These are phyloP conservation scores for Citrus cavaleriei DNA, from an alignment of 345 rosid genomes.

Conservation along the genomic window DNA sequence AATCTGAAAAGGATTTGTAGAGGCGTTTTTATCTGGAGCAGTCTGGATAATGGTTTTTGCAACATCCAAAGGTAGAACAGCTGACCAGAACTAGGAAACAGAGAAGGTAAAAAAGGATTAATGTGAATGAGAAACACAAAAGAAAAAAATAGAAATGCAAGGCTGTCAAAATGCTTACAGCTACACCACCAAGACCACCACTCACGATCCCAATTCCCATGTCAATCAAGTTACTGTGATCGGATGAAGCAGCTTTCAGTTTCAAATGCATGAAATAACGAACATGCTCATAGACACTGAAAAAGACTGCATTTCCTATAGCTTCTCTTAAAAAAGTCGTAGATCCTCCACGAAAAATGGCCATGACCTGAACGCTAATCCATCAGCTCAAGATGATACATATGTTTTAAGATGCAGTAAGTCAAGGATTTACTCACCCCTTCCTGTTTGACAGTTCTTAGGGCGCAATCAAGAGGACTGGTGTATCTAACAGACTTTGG, in stretches of 20 bases:
- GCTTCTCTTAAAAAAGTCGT: slow-evolving; percentile 81
- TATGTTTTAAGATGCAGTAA: not conserved
- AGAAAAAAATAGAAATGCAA: not conserved
- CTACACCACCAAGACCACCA: slow-evolving; percentile 94
- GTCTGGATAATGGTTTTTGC: slow-evolving; percentile 96
- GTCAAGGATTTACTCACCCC: slow-evolving; percentile 65
- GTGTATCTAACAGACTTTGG: slow-evolving; percentile 57
- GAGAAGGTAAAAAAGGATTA: slow-evolving; percentile 9
- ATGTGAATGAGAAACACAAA: not conserved
- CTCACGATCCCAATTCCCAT: slow-evolving; percentile 77
- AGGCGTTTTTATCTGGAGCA: slow-evolving; percentile 45
- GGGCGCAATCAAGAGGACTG: slow-evolving; percentile 77
- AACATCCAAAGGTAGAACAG: slow-evolving; percentile 78
- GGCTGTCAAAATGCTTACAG: slow-evolving; percentile 52
- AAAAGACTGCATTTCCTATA: slow-evolving; percentile 77
- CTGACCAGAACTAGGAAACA: slow-evolving; percentile 65
- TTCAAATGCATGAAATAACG: slow-evolving; percentile 63
- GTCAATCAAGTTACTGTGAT: slow-evolving; percentile 58
- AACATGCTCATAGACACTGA: slow-evolving; percentile 70
- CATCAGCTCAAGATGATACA: slow-evolving; percentile 25
- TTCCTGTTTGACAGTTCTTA: slow-evolving; percentile 66
- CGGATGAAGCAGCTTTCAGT: slow-evolving; percentile 38
- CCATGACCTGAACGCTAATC: slow-evolving; percentile 63
- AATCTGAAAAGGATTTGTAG: slow-evolving; percentile 69
- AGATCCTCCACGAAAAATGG: slow-evolving; percentile 84